Percentiles rank a stretch among this genome's conserved stretches.
Conservation (phyloP, 306 rosid genomes). For the Sicyos edulis region DNA sequence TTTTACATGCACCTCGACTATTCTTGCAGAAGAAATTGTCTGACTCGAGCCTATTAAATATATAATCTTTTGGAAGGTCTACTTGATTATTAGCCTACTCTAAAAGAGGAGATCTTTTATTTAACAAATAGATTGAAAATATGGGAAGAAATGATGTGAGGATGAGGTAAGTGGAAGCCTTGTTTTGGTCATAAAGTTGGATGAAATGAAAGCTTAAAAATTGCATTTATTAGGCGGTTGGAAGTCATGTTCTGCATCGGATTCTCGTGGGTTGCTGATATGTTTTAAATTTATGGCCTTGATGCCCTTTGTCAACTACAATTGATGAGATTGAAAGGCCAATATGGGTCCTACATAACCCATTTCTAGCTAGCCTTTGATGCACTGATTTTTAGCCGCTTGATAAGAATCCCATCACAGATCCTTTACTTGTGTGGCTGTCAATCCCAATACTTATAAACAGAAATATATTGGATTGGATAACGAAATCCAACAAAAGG, state of each 20-base stretch:
- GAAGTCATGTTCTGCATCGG: conserved; percentile 49
- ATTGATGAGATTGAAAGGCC: conserved; percentile 18
- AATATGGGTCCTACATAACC: conserved; percentile 18
- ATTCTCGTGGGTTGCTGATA: conserved; percentile 36
- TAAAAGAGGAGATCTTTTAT: too few species aligned
- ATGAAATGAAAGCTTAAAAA: conserved; percentile 24
- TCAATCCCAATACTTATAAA: neutral
- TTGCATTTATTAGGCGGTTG: conserved; percentile 35
- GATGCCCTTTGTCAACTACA: conserved; percentile 17
- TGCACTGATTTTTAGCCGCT: conserved; percentile 1
- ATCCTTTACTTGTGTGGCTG: conserved; percentile 7
- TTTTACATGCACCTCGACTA: too few species aligned
- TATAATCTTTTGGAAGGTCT: too few species aligned
- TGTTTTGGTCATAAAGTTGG: conserved; percentile 31
- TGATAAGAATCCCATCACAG: conserved; percentile 2
- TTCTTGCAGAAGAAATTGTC: too few species aligned
- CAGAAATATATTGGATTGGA: neutral
- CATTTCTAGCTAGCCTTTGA: conserved; percentile 14
- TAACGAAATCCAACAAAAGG: neutral
- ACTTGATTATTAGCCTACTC: too few species aligned
- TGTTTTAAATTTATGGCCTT: conserved; percentile 21
- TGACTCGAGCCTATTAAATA: too few species aligned
- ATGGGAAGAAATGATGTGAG: conserved; percentile 23
- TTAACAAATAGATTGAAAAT: conserved; percentile 22
- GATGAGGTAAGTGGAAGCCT: conserved; percentile 29